A percentile compares a stretch with the other conserved stretches of the same genome.
phyloP scores from a whole-genome alignment of 345 rosid genomes.

The Raphanus raphanistrum region DNA sequence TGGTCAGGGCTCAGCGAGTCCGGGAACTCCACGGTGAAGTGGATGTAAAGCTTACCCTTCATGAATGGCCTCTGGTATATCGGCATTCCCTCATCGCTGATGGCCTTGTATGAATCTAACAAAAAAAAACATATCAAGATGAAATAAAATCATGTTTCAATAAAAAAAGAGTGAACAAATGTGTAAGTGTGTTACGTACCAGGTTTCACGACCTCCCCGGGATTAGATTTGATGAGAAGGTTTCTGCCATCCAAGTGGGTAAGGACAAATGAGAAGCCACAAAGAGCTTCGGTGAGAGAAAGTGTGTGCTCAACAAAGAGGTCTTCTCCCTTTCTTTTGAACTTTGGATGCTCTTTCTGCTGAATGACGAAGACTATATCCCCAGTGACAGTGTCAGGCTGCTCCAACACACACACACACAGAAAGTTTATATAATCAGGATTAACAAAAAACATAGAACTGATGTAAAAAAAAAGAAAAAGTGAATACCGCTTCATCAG shows the following conservation, averaged over 20 bases:
- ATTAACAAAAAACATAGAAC: not conserved
- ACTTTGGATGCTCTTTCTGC: constrained; percentile 84
- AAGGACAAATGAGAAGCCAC: constrained; percentile 77
- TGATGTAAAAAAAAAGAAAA: not conserved
- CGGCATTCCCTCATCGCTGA: constrained; percentile 83
- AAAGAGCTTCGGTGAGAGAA: constrained; percentile 82
- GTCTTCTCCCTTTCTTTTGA: constrained; percentile 84
- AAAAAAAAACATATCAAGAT: not conserved
- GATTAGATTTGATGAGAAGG: constrained; percentile 78
- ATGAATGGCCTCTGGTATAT: constrained; percentile 66
- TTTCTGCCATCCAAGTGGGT: constrained; percentile 81
- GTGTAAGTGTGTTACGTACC: constrained; percentile 44
- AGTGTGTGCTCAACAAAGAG: constrained; percentile 75
- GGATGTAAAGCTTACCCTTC: constrained; percentile 73
- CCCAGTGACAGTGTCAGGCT: constrained; percentile 88
- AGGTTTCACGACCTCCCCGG: constrained; percentile 88
- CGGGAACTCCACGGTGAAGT: constrained; percentile 64
- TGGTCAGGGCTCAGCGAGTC: constrained; percentile 56
- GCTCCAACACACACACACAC: constrained; percentile 14
- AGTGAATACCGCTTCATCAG: constrained; percentile 68
- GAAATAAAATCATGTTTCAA: not conserved
- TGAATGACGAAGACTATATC: constrained; percentile 84
- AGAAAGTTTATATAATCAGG: not conserved
- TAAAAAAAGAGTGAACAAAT: not conserved
- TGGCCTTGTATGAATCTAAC: constrained; percentile 63